Evolutionary conservation across 2,329 filamentous ascomycete genomes (phyloP), one percentile per base, ranked within the genome.

Genomic region (Podosphaera fusca): DNA sequence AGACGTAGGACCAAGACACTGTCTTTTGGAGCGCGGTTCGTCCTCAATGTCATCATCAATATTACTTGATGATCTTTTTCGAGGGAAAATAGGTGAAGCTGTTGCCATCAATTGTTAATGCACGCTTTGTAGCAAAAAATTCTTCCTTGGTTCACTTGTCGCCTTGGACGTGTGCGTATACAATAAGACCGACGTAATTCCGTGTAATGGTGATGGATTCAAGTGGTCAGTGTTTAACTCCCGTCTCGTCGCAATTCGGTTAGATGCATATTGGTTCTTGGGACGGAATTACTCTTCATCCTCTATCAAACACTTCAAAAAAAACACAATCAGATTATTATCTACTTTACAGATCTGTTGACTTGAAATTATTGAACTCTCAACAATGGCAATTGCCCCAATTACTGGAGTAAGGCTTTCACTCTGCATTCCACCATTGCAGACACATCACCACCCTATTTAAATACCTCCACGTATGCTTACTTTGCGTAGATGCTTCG

Each of bases 401-500:
- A 68, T 69, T 60, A 68, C 67, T 58, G 67, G 67, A 62, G 67
- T 69, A 64, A 60, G 67, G 66, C 36, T 53, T 52, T 12, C 21
- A n/a, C n/a, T 49, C n/a, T 2, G 21, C 12, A 7, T 30, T 30
- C 10, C 14, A 30, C 3, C 5, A 12, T 30, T 5, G 12, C 31
- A 12, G 21, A 31, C 1, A 30, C 10, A 14, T 3, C 10, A 49
- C 50, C 59, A 58, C 56, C 61, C 29, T 33, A 61, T 58, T 33
- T 58, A 64, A 59, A 42, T 61, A 7, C n/a, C n/a, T 12, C 3
- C 38, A 7, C 38, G 10, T 3, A 42, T 42, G n/a, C 65, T 68
- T 61, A 67, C 60, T 62, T 62, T 58, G 46, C 60, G 30, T 65
- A 79, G 76, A 78, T 78, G 75, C 75, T 79, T 71, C 74, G 75